A percentile compares a stretch with the other conserved stretches of the same genome.
Evolutionary conservation across 148 eudicot species (phyloP).

Genomic region (Limonium bicolor): DNA sequence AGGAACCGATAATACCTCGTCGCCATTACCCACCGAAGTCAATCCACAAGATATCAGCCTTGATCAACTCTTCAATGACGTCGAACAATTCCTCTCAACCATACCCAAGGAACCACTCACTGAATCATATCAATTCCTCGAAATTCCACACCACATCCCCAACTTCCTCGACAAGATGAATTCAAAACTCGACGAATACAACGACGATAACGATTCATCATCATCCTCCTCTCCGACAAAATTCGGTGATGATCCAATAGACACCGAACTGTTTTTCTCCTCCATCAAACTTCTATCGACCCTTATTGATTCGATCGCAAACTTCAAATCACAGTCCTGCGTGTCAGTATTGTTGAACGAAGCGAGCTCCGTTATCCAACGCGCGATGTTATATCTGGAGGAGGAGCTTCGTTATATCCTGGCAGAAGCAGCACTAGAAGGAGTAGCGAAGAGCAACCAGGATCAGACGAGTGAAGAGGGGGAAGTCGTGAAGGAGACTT

Average conservation of each 20-base stretch:
- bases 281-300: neutral
- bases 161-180: neutral
- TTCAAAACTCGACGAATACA: neutral
- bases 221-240: too few relatives aligned
- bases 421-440: neutral
- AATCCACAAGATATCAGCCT: neutral
- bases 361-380: conserved; percentile 1
- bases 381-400: conserved; percentile 2
- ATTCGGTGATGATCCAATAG: neutral
- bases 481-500: neutral
- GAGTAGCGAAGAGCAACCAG: neutral
- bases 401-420: conserved; percentile 2
- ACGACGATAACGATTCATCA: neutral
- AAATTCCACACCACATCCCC: neutral
- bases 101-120: neutral
- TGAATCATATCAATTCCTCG: conserved; percentile 2
- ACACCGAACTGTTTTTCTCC: neutral
- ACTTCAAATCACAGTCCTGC: neutral
- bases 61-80: neutral
- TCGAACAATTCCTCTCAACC: neutral
- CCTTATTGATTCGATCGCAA: conserved; percentile 1
- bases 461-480: neutral
- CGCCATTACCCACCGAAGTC: too few relatives aligned
- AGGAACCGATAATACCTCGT: too few relatives aligned
- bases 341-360: neutral